phyloP scores from a whole-genome alignment of 352 stramenopile species.

The Halophytophthora batemanensis region DNA sequence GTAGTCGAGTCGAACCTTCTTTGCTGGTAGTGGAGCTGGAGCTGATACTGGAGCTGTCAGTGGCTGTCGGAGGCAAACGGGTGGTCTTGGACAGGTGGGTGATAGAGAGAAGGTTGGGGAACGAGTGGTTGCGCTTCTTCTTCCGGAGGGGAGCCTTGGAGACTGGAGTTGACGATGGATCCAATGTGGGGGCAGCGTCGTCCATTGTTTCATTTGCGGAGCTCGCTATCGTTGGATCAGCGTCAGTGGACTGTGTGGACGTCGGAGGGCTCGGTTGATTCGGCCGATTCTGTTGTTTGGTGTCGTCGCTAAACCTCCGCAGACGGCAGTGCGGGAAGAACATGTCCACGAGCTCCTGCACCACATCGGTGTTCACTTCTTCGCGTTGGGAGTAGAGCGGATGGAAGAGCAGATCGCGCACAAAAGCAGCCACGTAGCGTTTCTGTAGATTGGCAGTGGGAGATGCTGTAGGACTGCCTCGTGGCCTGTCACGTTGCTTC shows the following conservation, averaged over 20 bases:
- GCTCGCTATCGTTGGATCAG: not conserved
- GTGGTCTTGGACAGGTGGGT: conserved; percentile 20
- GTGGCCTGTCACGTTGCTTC: conserved; percentile 41
- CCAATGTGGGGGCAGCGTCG: conserved; percentile 4
- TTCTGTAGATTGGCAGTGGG: conserved; percentile 36
- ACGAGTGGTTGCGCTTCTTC: conserved; percentile 65
- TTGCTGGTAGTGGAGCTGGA: conserved; percentile 10
- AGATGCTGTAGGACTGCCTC: conserved; percentile 15
- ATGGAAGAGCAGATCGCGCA: conserved; percentile 77
- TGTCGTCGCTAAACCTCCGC: conserved; percentile 61
- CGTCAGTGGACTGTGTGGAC: conserved; percentile 8
- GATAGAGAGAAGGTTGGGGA: conserved; percentile 50
- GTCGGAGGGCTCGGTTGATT: not conserved
- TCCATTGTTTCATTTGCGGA: conserved; percentile 20
- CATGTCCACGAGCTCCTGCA: conserved; percentile 57
- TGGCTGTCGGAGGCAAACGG: conserved; percentile 11
- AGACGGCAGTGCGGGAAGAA: conserved; percentile 73
- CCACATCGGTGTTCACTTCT: conserved; percentile 32
- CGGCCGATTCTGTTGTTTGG: conserved; percentile 27
- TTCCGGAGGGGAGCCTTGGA: conserved; percentile 3
- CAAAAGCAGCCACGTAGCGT: conserved; percentile 53
- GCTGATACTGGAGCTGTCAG: conserved; percentile 16
- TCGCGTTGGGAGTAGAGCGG: conserved; percentile 57
- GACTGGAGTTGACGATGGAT: no score
- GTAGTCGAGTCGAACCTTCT: conserved; percentile 16